phyloP scores from a whole-genome alignment of 306 rosid species.

The Castanea crenata region DNA sequence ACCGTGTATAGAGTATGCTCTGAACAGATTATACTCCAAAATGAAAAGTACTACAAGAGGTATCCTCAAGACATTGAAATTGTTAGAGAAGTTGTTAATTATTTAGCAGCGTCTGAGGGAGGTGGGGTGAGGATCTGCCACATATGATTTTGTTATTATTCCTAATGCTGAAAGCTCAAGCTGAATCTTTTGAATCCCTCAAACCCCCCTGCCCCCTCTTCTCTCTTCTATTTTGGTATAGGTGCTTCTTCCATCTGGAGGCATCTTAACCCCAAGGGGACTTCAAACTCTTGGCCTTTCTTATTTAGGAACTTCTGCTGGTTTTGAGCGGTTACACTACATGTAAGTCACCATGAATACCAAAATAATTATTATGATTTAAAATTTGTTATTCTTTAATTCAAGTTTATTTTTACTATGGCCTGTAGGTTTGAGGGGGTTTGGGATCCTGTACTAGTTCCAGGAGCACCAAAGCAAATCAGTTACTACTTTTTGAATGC shows the following conservation, averaged over 20 bases:
- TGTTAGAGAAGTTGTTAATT: conserved; percentile 74
- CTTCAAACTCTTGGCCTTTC: conserved; percentile 83
- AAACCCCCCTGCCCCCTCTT: neutral
- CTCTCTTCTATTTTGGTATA: conserved; percentile 30
- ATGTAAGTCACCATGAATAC: conserved; percentile 47
- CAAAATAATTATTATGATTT: neutral
- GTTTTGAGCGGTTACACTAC: conserved; percentile 92
- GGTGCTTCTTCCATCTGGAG: conserved; percentile 94
- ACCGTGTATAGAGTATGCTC: conserved; percentile 68
- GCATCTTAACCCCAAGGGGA: conserved; percentile 83
- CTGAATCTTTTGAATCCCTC: conserved; percentile 9
- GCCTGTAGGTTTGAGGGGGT: conserved; percentile 76
- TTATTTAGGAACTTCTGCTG: conserved; percentile 71
- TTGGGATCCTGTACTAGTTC: conserved; percentile 91
- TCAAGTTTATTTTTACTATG: conserved; percentile 6
- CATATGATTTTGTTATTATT: conserved; percentile 26
- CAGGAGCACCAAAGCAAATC: conserved; percentile 69
- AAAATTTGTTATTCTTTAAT: conserved; percentile 4
- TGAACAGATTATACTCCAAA: conserved; percentile 65
- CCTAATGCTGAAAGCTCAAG: conserved; percentile 21
- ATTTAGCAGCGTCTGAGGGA: conserved; percentile 66
- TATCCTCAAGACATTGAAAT: conserved; percentile 80
- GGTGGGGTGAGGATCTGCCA: conserved; percentile 63
- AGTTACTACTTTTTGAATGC: conserved; percentile 67
- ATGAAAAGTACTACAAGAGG: conserved; percentile 89